Evolutionary conservation across 2,329 filamentous ascomycete genomes (phyloP).

Genomic region (Colletotrichum noveboracense): DNA sequence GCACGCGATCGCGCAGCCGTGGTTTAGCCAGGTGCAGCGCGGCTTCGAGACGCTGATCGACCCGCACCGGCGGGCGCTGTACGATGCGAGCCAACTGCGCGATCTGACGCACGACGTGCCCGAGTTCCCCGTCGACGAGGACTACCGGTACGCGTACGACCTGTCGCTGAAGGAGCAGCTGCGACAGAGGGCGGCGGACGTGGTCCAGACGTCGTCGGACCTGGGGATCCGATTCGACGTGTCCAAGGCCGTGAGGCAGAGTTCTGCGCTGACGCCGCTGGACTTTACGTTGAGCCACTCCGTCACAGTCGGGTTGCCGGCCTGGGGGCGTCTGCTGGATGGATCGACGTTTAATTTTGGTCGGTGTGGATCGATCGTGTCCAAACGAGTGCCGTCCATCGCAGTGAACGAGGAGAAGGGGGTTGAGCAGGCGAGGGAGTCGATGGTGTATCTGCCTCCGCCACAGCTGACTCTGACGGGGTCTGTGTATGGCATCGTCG

Average conservation of each 20-base stretch:
- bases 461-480: constrained; percentile 44
- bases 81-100: constrained; percentile 39
- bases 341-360: neutral
- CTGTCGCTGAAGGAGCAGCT: constrained; percentile 26
- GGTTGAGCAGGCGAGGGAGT: neutral
- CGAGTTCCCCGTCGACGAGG: constrained; percentile 15
- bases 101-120: neutral
- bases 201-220: constrained; percentile 37
- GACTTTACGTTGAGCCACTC: constrained; percentile 46
- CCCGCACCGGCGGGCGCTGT: constrained; percentile 43
- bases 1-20: constrained; percentile 41
- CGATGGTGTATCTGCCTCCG: constrained; percentile 19
- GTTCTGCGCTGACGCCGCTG: constrained; percentile 30
- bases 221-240: constrained; percentile 42
- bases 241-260: constrained; percentile 21
- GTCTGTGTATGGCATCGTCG: constrained; percentile 44
- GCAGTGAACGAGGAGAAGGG: neutral
- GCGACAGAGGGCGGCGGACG: constrained; percentile 24
- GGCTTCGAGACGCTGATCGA: constrained; percentile 56
- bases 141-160: constrained; percentile 25
- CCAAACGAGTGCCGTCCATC: constrained; percentile 24
- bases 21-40: constrained; percentile 45
- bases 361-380: neutral
- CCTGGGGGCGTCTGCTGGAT: constrained; percentile 31
- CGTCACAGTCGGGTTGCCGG: constrained; percentile 38